Evolutionary conservation across 176 grass and related monocot species (phyloP).

Genomic region (barley (Hordeum vulgare)): DNA sequence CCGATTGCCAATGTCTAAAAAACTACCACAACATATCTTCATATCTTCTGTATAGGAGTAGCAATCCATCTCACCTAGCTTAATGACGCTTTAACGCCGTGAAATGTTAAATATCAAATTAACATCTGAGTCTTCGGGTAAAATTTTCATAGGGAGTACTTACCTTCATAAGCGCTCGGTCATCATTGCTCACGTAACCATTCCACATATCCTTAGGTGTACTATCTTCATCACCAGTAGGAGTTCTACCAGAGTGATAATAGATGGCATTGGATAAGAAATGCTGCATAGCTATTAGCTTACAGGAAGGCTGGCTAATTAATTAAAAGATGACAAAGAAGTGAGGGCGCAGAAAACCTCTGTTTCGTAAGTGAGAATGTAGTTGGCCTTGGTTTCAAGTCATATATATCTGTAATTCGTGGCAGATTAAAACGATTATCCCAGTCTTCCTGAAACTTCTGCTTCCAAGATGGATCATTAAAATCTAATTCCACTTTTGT

Average conservation of each 20-base stretch:
- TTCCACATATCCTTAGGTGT: conserved; percentile 44
- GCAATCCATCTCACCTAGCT: background rate
- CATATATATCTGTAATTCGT: conserved; percentile 72
- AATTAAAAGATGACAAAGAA: conserved; percentile 4
- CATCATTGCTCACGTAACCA: conserved; percentile 83
- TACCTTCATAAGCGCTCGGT: conserved; percentile 89
- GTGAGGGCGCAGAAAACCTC: conserved; percentile 33
- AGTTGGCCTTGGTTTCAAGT: conserved; percentile 69
- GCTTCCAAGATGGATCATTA: conserved; percentile 67
- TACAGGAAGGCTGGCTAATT: conserved; percentile 2
- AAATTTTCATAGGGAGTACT: background rate
- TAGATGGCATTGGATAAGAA: conserved; percentile 5
- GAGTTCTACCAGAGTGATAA: conserved; percentile 42
- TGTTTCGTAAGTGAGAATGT: conserved; percentile 78
- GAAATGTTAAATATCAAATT: background rate
- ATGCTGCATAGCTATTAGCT: background rate
- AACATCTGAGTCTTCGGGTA: background rate
- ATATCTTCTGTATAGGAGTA: background rate
- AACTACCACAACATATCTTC: background rate
- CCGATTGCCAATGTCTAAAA: background rate
- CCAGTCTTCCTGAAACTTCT: conserved; percentile 69
- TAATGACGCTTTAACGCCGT: background rate
- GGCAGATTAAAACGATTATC: conserved; percentile 61
- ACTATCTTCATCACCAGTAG: conserved; percentile 34
- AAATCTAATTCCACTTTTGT: conserved; percentile 40